phyloP scores from a whole-genome alignment of 371 early-diverging fungal species.

The Apophysomyces variabilis region DNA sequence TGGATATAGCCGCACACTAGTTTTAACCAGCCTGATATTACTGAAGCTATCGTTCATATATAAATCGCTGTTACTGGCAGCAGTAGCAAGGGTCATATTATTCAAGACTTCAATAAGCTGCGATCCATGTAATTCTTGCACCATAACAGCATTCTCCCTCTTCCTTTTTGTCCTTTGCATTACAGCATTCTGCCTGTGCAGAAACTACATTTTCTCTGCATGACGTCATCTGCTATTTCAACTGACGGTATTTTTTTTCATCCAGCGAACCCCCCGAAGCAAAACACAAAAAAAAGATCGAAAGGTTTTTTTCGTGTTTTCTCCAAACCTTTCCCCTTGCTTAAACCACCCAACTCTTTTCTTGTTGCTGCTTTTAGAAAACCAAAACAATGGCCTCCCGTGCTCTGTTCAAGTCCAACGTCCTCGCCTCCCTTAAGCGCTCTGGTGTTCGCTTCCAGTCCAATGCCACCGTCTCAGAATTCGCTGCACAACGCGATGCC shows the following conservation, averaged over 20 bases:
- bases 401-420: constrained; percentile 36
- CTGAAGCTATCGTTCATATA: neutral
- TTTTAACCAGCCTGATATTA: neutral
- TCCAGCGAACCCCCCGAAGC: neutral
- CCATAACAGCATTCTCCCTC: neutral
- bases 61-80: neutral
- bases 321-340: neutral
- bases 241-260: too few relatives aligned
- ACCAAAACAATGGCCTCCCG: constrained; percentile 33
- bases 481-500: constrained; percentile 47
- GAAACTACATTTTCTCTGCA: too few relatives aligned
- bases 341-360: constrained; percentile 4
- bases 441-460: constrained; percentile 49
- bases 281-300: constrained; percentile 4
- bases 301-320: constrained; percentile 12
- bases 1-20: neutral
- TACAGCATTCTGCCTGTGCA: neutral
- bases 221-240: too few relatives aligned
- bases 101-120: constrained; percentile 4
- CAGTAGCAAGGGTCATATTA: neutral
- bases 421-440: constrained; percentile 42
- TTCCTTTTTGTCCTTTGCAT: neutral
- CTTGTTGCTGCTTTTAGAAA: neutral
- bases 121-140: constrained; percentile 3
- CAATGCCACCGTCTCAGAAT: constrained; percentile 27